A percentile compares a stretch with the other conserved stretches of the same genome.
Evolutionary conservation across 805 yeast genomes (phyloP).

Genomic region (Candida dajiaensis): DNA sequence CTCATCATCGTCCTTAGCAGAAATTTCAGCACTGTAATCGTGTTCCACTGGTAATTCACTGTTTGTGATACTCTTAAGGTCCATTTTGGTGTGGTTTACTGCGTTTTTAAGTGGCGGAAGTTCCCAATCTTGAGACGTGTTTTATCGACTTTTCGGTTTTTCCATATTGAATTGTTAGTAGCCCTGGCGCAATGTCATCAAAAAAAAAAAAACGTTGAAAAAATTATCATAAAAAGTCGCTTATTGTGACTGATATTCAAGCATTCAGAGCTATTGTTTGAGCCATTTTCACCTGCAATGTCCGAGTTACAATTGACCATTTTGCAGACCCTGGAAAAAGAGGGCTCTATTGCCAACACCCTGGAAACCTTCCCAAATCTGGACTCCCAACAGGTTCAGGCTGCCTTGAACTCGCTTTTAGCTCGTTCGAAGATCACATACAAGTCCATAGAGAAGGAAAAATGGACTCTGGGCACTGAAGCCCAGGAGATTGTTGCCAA

Average conservation of each 20-base stretch:
- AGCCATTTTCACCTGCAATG: slow-evolving; percentile 34
- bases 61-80: not conserved
- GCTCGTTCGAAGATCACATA: slow-evolving; percentile 78
- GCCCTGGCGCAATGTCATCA: not conserved
- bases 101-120: not conserved
- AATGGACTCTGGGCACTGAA: slow-evolving; percentile 72
- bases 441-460: slow-evolving; percentile 66
- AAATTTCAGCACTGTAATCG: not conserved
- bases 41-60: not conserved
- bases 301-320: slow-evolving; percentile 61
- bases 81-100: not conserved
- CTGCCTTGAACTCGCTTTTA: slow-evolving; percentile 82
- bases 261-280: not conserved
- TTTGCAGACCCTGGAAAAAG: slow-evolving; percentile 57
- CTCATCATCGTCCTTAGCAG: not conserved
- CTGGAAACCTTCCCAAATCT: slow-evolving; percentile 57
- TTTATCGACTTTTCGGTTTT: not conserved
- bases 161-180: not conserved
- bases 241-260: not conserved
- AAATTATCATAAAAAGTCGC: not conserved
- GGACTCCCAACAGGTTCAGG: slow-evolving; percentile 60
- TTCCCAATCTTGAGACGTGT: not conserved
- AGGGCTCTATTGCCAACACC: slow-evolving; percentile 65
- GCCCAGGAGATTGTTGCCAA: slow-evolving; percentile 70
- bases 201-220: not conserved